Evolutionary conservation across 148 eudicot genomes (phyloP), one percentile per base, ranked within the genome.

Genomic region (Chenopodium suecicum): DNA sequence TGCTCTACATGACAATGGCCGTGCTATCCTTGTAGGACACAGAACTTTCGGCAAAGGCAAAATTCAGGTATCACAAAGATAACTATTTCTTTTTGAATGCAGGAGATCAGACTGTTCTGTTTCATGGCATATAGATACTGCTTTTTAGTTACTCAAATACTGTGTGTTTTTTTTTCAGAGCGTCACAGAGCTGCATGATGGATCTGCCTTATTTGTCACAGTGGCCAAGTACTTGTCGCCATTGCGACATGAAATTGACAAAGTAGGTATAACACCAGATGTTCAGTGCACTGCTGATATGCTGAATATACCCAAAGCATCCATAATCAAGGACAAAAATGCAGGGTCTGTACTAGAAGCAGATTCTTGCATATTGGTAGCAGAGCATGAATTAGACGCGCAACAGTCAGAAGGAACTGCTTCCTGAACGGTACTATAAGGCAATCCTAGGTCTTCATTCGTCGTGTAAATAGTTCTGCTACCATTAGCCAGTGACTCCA

Each of bases 211-310:
- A 46, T 93, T 95, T 73, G 88, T 95, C 9, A 95, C 98, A 2
- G 98, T 95, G 4, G 98, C 98, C 2, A 95, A 95, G 87, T 95
- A 95, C 67, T 75, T 95, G 69, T 95, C 98, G 5, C 98, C 98
- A 34, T 86, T 97, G 44, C 88, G 92, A 73, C 98, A 89, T 32
- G 98, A 91, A 85, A 95, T 95, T 25, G 98, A 93, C 86, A 91
- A 95, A 78, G 92, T 95, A 44, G 98, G 98, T 2, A 95, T 95
- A 84, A 64, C 94, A 2, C 98, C 98, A 0, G 98, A 95, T 78
- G 93, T 95, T 31, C 94, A 90, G 60, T 95, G 98, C 90, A 88
- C 94, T 16, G 79, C 92, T 0, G 97, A 95, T 23, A 88, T 93
- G 93, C 91, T 95, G 13, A 92, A 86, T 66, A 76, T 84, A 9